Conservation (phyloP, 352 stramenopile species). For the Elongisporangium senticosum region DNA sequence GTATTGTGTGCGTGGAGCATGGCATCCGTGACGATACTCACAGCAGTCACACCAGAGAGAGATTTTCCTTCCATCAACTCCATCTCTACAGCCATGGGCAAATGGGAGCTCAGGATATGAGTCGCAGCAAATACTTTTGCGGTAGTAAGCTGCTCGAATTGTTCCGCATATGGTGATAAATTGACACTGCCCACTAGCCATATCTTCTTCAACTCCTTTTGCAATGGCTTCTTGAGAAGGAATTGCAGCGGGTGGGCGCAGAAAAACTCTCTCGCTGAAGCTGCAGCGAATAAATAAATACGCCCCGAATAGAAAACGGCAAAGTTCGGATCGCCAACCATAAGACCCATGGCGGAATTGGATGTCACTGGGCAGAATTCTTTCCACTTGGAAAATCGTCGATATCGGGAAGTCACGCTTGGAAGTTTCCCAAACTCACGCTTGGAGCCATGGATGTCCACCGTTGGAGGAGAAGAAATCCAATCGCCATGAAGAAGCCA, state of each 20-base stretch:
- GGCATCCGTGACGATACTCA: slow-evolving; percentile 16
- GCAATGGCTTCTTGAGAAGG: slow-evolving; percentile 22
- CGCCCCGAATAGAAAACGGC: slow-evolving; percentile 36
- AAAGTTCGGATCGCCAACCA: slow-evolving; percentile 31
- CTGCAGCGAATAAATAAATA: slow-evolving; percentile 49
- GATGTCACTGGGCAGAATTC: slow-evolving; percentile 62
- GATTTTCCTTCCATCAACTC: slow-evolving; percentile 30
- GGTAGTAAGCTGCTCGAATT: slow-evolving; percentile 13
- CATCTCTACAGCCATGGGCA: slow-evolving; percentile 30
- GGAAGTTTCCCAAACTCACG: slow-evolving; percentile 12
- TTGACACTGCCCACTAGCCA: slow-evolving; percentile 33
- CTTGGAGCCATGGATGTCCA: neutral
- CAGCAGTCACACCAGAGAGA: slow-evolving; percentile 16
- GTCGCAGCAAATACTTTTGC: slow-evolving; percentile 19
- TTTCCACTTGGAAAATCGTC: slow-evolving; percentile 43
- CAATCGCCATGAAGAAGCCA: slow-evolving; percentile 66
- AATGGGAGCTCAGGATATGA: slow-evolving; percentile 18
- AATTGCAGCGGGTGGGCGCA: slow-evolving; percentile 40
- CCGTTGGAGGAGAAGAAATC: slow-evolving; percentile 5
- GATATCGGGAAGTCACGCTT: neutral
- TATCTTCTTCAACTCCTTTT: slow-evolving; percentile 15
- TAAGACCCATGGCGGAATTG: slow-evolving; percentile 11
- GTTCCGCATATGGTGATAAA: slow-evolving; percentile 12
- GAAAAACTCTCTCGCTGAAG: slow-evolving; percentile 27
- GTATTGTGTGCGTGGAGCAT: slow-evolving; percentile 8